These are phyloP conservation scores for Candida pseudoviswanathii DNA, from an alignment of 1,139 yeast genomes.

Conservation along the genomic window DNA sequence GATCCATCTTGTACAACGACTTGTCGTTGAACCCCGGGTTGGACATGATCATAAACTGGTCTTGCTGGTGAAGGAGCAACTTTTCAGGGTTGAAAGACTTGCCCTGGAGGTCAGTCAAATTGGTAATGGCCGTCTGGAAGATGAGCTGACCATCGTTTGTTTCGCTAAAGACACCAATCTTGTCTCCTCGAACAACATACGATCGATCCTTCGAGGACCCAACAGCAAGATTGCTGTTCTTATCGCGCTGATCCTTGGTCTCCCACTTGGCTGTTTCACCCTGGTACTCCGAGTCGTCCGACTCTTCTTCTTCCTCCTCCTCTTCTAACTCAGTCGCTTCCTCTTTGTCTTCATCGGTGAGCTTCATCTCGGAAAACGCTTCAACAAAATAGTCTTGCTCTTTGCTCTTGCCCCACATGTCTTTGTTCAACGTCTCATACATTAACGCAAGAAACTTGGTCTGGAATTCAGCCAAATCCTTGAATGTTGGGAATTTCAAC, in stretches of 20 bases:
- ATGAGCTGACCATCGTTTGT: conserved; percentile 52
- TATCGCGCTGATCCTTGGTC: conserved; percentile 22
- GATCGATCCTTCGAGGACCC: conserved; percentile 73
- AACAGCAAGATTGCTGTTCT: conserved; percentile 67
- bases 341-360: conserved; percentile 28
- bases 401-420: conserved; percentile 41
- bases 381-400: conserved; percentile 30
- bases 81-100: conserved; percentile 58
- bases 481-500: conserved; percentile 50
- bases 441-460: conserved; percentile 49
- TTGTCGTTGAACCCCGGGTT: conserved; percentile 40
- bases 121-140: conserved; percentile 67
- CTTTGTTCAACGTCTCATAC: conserved; percentile 63
- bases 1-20: conserved; percentile 70
- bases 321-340: conserved; percentile 17
- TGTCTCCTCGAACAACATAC: conserved; percentile 77
- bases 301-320: conserved; percentile 20
- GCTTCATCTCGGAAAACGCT: conserved; percentile 29
- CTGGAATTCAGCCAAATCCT: conserved; percentile 54
- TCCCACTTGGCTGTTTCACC: conserved; percentile 23
- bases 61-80: conserved; percentile 77
- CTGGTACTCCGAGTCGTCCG: conserved; percentile 15
- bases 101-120: conserved; percentile 58
- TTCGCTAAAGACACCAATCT: conserved; percentile 77
- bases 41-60: conserved; percentile 66